Base-by-base conservation (phyloP, 177 flowering plant species). In the Vitis hybrid region DNA sequence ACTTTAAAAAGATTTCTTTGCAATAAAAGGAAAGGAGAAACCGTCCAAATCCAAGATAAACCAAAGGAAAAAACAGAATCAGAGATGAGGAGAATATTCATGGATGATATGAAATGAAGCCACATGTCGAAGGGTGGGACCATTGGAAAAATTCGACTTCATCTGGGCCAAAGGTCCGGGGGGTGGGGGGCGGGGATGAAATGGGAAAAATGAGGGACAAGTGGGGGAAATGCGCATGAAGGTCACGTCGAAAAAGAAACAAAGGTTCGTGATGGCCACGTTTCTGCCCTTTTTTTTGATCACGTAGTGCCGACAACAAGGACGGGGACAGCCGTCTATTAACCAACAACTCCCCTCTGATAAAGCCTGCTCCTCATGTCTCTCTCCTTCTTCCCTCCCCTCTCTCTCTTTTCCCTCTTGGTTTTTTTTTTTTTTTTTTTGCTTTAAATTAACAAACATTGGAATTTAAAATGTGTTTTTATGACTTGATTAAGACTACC, bases 291-390 rank as follows among this genome's bases (percentile, higher is more conserved):
- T 49, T 16, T 19, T 61, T 54, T 2, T 14, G 18, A 55, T 49
- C 2, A 61, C 5, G 77, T 57, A 71, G 76, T 50, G 71, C 79
- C 69, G 76, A 75, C 78, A 75, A 69, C 20, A 72, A 75, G 76
- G 79, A 79, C 76, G 73, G 59, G 54, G 34, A 66, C 71, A 74
- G 81, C 81, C 76, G 78, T 78, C 76, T 75, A 66, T 50, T 66
- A 61, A 65, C 75, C 75, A 65, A 65, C 70, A 53, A 65, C 64
- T 60, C 61, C 39, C 71, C 20, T 64, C 77, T 74, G 73, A 12
- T 20, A 74, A 74, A 78, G 81, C 78, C 78, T 78, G 73, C 22
- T 14, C 67, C 67, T 55, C 66, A 61, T 70, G 70, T 66, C 73
- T 51, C 69, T 16, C 19, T 20, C 10, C 50, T 3, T 31, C 50